Percentiles rank a stretch among this genome's conserved stretches.
Conservation (phyloP, 2,329 filamentous ascomycete genomes). For the Escovopsis sp. region DNA sequence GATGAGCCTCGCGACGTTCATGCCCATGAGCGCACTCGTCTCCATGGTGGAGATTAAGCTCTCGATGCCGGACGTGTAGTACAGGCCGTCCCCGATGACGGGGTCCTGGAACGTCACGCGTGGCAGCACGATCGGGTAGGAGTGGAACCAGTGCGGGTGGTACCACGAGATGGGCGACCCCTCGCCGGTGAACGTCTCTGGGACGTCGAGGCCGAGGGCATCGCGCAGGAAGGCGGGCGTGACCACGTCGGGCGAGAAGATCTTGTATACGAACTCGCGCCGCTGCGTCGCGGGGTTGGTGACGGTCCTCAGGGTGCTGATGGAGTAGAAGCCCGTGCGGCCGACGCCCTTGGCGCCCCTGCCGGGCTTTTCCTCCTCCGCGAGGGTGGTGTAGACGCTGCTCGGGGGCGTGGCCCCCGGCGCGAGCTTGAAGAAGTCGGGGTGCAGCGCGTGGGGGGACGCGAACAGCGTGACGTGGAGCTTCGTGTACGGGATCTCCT, state of each 20-base stretch:
- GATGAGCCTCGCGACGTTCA: conserved; percentile 62
- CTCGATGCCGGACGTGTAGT: conserved; percentile 66
- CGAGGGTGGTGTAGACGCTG: conserved; percentile 71
- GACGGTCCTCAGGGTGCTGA: conserved; percentile 56
- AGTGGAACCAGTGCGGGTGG: conserved; percentile 62
- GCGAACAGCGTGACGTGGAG: conserved; percentile 85
- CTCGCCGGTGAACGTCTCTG: conserved; percentile 22
- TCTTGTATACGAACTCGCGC: conserved; percentile 48
- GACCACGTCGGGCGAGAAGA: conserved; percentile 43
- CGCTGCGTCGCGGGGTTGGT: conserved; percentile 42
- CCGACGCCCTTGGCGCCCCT: conserved; percentile 47
- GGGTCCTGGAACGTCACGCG: conserved; percentile 77
- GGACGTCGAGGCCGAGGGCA: conserved; percentile 34
- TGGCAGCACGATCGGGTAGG: conserved; percentile 76
- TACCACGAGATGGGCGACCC: conserved; percentile 53
- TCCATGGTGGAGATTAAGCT: conserved; percentile 97
- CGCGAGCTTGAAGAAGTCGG: conserved; percentile 55
- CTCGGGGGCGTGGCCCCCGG: conserved; percentile 47
- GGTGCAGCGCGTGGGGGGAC: conserved; percentile 57
- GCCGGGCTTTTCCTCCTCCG: conserved; percentile 36
- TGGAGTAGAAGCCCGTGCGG: conserved; percentile 67
- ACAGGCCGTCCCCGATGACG: conserved; percentile 50
- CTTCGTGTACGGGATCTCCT: conserved; percentile 69
- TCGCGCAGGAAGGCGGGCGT: conserved; percentile 37
- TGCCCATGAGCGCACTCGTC: conserved; percentile 82